A percentile compares a stretch with the other conserved stretches of the same genome.
phyloP scores from a whole-genome alignment of 768 basidiomycete species.

The Postia placenta region DNA sequence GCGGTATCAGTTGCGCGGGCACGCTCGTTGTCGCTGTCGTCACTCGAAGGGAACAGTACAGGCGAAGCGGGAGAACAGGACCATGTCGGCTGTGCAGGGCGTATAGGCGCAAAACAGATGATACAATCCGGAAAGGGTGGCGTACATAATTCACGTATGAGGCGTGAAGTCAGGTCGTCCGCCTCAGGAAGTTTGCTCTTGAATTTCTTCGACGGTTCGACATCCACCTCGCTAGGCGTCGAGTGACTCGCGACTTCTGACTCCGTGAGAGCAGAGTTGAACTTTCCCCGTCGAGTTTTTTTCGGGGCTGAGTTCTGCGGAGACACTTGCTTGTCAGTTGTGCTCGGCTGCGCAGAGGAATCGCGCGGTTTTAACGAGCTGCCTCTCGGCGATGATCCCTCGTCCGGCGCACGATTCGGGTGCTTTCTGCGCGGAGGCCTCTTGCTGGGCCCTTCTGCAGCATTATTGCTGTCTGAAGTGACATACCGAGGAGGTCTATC shows the following conservation, averaged over 20 bases:
- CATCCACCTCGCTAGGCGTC: neutral
- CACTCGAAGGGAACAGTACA: slow-evolving; percentile 22
- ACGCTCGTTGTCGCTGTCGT: slow-evolving; percentile 11
- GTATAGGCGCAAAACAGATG: slow-evolving; percentile 78
- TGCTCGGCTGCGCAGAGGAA: too few species aligned
- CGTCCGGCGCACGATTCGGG: too few species aligned
- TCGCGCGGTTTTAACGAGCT: too few species aligned
- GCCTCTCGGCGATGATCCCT: too few species aligned
- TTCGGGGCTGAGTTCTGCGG: neutral
- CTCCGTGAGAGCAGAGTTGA: neutral
- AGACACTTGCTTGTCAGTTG: too few species aligned
- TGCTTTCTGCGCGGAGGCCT: too few species aligned
- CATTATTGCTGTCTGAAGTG: too few species aligned
- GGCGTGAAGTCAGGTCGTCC: slow-evolving; percentile 73
- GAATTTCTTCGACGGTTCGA: slow-evolving; percentile 8
- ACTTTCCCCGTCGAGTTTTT: neutral
- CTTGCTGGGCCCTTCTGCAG: too few species aligned
- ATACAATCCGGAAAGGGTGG: slow-evolving; percentile 74
- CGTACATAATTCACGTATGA: slow-evolving; percentile 58
- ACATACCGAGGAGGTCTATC: too few species aligned
- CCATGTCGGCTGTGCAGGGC: slow-evolving; percentile 79
- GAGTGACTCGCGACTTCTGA: neutral
- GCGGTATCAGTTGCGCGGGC: slow-evolving; percentile 17
- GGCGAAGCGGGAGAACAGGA: slow-evolving; percentile 72
- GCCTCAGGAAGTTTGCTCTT: slow-evolving; percentile 14